Conservation (phyloP, 139 green algal species). For the Picochlorum sp. region DNA sequence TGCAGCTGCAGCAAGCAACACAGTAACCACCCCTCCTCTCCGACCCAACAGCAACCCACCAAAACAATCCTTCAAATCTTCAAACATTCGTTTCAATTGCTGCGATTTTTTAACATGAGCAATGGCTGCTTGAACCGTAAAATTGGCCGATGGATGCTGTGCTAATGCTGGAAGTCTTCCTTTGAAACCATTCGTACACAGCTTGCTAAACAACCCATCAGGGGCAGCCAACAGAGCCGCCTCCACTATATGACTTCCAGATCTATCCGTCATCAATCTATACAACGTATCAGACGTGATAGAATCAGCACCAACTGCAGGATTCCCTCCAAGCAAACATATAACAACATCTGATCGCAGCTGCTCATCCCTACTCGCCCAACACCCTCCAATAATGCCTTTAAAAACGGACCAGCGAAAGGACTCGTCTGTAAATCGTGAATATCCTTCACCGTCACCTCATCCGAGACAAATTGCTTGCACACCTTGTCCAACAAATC, state of each 20-base stretch:
- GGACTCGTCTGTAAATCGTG: conserved; percentile 35
- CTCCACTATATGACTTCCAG: conserved; percentile 52
- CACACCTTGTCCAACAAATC: conserved; percentile 15
- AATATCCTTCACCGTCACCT: conserved; percentile 28
- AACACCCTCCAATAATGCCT: conserved; percentile 44
- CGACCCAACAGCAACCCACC: conserved; percentile 45
- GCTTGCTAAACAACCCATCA: conserved; percentile 26
- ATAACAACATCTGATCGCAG: conserved; percentile 34
- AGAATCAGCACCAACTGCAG: conserved; percentile 19
- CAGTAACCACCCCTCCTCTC: conserved; percentile 57
- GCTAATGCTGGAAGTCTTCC: conserved; percentile 34
- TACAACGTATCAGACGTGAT: conserved; percentile 26
- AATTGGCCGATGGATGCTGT: conserved; percentile 58
- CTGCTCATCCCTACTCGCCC: conserved; percentile 21
- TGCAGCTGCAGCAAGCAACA: conserved; percentile 40
- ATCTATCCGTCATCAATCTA: conserved; percentile 38
- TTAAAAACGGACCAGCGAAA: conserved; percentile 52
- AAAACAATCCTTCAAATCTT: conserved; percentile 37
- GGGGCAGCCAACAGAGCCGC: conserved; percentile 26
- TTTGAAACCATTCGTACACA: conserved; percentile 31
- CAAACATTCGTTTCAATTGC: conserved; percentile 45
- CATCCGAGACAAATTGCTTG: conserved; percentile 24
- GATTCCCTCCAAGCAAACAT: conserved; percentile 34
- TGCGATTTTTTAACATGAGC: conserved; percentile 19
- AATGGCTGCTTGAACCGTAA: conserved; percentile 61